phyloP scores from a whole-genome alignment of 495 filamentous ascomycete species.

The Penicillium flavigenum region DNA sequence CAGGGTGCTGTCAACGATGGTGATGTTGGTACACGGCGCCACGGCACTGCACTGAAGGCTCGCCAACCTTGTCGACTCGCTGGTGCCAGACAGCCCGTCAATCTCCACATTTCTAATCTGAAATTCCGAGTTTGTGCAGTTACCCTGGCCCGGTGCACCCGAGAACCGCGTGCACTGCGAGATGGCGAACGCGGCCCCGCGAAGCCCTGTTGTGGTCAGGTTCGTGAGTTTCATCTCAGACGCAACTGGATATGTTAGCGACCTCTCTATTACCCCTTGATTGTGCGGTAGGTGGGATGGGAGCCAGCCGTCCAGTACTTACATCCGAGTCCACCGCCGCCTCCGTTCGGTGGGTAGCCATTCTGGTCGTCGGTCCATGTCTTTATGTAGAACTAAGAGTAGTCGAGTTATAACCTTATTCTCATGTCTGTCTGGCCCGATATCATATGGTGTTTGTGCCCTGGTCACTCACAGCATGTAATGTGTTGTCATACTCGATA shows the following conservation, averaged over 20 bases:
- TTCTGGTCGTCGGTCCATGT: conserved; percentile 46
- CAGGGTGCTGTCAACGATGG: conserved; percentile 25
- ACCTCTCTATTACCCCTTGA: not conserved
- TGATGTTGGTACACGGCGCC: conserved; percentile 35
- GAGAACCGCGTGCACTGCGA: conserved; percentile 43
- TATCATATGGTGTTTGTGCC: not conserved
- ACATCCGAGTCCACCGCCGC: conserved; percentile 48
- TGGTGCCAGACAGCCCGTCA: conserved; percentile 28
- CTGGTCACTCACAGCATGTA: conserved; percentile 31
- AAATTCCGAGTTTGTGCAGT: conserved; percentile 43
- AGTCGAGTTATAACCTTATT: not conserved
- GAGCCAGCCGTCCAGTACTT: conserved; percentile 3
- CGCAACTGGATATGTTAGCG: conserved; percentile 8
- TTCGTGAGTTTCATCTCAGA: conserved; percentile 30
- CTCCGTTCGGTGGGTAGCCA: conserved; percentile 50
- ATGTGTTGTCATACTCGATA: conserved; percentile 35
- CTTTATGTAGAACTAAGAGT: conserved; percentile 36
- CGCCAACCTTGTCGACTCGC: conserved; percentile 23
- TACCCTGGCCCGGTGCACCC: conserved; percentile 29
- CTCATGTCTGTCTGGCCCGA: not conserved
- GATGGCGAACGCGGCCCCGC: conserved; percentile 34
- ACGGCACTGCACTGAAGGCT: conserved; percentile 40
- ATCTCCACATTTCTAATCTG: conserved; percentile 33
- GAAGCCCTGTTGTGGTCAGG: conserved; percentile 25
- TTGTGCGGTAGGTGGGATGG: not conserved